These are phyloP conservation scores for Penicillium longicatenatum DNA, from an alignment of 495 filamentous ascomycete species.

Conservation along the genomic window DNA sequence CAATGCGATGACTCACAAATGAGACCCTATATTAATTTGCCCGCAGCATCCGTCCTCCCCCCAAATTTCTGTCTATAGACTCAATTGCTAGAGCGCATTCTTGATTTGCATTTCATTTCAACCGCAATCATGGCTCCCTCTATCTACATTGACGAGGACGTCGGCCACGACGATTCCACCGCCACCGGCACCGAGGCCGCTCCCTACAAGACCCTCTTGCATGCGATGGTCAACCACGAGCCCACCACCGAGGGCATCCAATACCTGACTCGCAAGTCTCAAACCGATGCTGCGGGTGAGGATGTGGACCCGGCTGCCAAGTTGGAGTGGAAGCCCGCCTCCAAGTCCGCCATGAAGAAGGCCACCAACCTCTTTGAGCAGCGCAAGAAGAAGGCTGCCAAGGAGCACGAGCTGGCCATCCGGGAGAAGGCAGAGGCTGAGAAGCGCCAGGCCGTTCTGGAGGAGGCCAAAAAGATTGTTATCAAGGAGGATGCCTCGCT, in stretches of 20 bases:
- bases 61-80: not conserved
- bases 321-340: constrained; percentile 75
- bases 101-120: not conserved
- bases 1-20: constrained; percentile 19
- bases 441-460: constrained; percentile 64
- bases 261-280: constrained; percentile 70
- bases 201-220: constrained; percentile 78
- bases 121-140: constrained; percentile 42
- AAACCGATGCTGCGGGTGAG: constrained; percentile 63
- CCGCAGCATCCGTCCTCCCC: constrained; percentile 3
- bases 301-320: constrained; percentile 50
- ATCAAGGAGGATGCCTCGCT: constrained; percentile 80
- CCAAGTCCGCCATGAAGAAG: constrained; percentile 84
- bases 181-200: constrained; percentile 67
- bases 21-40: constrained; percentile 13
- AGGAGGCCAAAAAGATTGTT: constrained; percentile 86
- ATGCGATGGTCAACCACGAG: constrained; percentile 73
- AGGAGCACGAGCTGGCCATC: constrained; percentile 66
- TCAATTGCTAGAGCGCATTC: constrained; percentile 5
- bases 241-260: constrained; percentile 55
- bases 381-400: constrained; percentile 76
- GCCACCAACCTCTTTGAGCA: constrained; percentile 68
- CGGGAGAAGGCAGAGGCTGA: constrained; percentile 73
- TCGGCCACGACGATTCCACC: constrained; percentile 68
- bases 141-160: constrained; percentile 79